These are phyloP conservation scores for Neonectria ditissima DNA, from an alignment of 2,329 filamentous ascomycete genomes.

Conservation along the genomic window DNA sequence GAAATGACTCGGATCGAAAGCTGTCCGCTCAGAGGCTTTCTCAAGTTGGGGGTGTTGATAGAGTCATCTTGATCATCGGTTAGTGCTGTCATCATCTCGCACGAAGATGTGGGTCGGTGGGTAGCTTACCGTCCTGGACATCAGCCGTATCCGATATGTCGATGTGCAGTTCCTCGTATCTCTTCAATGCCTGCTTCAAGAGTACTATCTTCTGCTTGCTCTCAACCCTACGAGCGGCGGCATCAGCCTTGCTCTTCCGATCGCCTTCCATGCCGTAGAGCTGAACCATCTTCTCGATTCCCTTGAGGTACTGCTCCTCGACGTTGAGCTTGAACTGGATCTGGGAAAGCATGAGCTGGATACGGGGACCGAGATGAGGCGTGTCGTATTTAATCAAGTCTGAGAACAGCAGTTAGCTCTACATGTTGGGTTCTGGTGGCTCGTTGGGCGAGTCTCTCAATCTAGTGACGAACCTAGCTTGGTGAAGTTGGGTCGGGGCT, in stretches of 20 bases:
- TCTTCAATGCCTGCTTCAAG: constrained; percentile 92
- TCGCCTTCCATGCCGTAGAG: constrained; percentile 98
- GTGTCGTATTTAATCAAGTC: constrained; percentile 99
- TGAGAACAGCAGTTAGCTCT: constrained; percentile 52
- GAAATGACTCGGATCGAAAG: constrained; percentile 87
- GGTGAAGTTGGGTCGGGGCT: constrained; percentile 88
- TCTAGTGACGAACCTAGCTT: constrained; percentile 80
- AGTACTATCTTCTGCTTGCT: constrained; percentile 98
- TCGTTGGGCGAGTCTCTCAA: constrained; percentile 3
- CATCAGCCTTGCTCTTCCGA: constrained; percentile 93
- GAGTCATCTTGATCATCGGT: constrained; percentile 79
- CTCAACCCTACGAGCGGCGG: constrained; percentile 88
- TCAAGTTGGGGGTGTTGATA: constrained; percentile 92
- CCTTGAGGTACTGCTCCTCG: constrained; percentile 98
- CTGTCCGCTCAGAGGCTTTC: constrained; percentile 94
- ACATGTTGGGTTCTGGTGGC: constrained; percentile 6
- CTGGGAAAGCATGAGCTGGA: constrained; percentile 98
- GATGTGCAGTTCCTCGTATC: constrained; percentile 97
- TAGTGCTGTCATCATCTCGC: constrained; percentile 29
- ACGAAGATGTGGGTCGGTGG: neutral
- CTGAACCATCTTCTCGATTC: constrained; percentile 99
- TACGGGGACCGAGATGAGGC: constrained; percentile 92
- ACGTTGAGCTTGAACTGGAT: constrained; percentile 99
- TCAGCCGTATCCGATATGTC: constrained; percentile 83
- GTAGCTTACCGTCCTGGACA: constrained; percentile 78